Percentiles rank a stretch among this genome's conserved stretches.
Evolutionary conservation across 768 basidiomycete genomes (phyloP).

Genomic region (Tephrocybe sp.): DNA sequence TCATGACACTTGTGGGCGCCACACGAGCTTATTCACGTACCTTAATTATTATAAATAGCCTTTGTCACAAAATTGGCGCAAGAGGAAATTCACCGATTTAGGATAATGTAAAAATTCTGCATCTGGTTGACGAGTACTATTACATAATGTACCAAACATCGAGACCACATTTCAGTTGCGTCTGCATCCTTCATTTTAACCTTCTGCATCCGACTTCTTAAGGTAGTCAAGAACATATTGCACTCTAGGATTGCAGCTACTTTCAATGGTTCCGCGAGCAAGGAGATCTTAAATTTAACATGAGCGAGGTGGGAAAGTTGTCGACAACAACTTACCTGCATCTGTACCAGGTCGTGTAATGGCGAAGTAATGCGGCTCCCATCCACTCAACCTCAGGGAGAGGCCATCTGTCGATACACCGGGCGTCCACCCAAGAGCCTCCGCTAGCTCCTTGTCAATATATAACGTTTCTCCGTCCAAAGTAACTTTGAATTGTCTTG

Average conservation of each 20-base stretch:
- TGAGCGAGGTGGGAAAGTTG: background rate
- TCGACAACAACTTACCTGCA: too few species aligned
- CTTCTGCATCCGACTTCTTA: background rate
- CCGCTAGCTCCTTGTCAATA: background rate
- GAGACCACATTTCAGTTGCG: too few species aligned
- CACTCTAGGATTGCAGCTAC: background rate
- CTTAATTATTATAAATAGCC: too few species aligned
- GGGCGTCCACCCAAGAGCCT: background rate
- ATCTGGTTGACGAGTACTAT: too few species aligned
- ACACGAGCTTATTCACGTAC: too few species aligned
- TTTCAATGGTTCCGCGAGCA: background rate
- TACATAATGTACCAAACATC: too few species aligned
- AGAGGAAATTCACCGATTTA: too few species aligned
- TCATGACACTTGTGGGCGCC: too few species aligned
- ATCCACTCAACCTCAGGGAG: background rate
- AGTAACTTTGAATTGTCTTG: background rate
- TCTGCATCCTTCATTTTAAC: too few species aligned
- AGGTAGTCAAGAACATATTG: background rate
- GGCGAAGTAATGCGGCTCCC: background rate
- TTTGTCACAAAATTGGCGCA: too few species aligned
- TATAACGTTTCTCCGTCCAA: background rate
- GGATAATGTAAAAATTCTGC: too few species aligned
- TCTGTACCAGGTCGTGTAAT: background rate
- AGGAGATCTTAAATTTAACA: background rate
- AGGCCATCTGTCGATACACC: background rate